Evolutionary conservation across 768 basidiomycete species (phyloP), one percentile per base, ranked within the genome.

Genomic region (Lactifluus subvellereus): DNA sequence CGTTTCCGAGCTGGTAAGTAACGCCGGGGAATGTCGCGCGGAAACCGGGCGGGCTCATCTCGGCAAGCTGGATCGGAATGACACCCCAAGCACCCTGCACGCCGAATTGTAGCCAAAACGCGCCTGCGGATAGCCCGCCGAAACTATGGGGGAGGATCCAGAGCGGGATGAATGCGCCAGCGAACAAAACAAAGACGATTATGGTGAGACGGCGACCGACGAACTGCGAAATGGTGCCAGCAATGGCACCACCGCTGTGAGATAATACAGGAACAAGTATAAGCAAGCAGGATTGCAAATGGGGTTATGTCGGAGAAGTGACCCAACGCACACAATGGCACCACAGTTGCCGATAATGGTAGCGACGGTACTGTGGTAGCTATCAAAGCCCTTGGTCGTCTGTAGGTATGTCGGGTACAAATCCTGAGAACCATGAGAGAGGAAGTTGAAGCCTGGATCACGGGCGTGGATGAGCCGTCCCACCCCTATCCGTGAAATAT

Each of bases 371-470:
- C 78, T 68, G 18, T 72, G 62, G 43, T 74, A 67, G 10, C 68
- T 57, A 8, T 71, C 65, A 61, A 80, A 73, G 14, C 66, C 59
- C 59, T 80, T 80, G 47, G 71, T 69, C 30, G 59, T 68, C 54
- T 73, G 62, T 20, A 79, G 68, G 61, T 76, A 79, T 6, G 76
- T 78, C 9, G 79, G 78, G 65, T 79, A 78, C 42, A 74, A 59
- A 60, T 74, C 74, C 65, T 79, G 78, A 38, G 75, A 78, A 2
- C 80, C 81, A 68, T 82, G 82, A n/a, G 79, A 79, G 38, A 81
- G 73, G 75, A 83, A 80, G 71, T 82, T 82, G 74, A 81, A 81
- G 33, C 76, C 76, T 71, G 70, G 10, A 43, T 27, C 57, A 18
- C 59, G 60, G 59, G n/a, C 3, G 11, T 38, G 1, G 18, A 52